Conservation (phyloP, 2,329 filamentous ascomycete species). For the Beauveria medogensis region DNA sequence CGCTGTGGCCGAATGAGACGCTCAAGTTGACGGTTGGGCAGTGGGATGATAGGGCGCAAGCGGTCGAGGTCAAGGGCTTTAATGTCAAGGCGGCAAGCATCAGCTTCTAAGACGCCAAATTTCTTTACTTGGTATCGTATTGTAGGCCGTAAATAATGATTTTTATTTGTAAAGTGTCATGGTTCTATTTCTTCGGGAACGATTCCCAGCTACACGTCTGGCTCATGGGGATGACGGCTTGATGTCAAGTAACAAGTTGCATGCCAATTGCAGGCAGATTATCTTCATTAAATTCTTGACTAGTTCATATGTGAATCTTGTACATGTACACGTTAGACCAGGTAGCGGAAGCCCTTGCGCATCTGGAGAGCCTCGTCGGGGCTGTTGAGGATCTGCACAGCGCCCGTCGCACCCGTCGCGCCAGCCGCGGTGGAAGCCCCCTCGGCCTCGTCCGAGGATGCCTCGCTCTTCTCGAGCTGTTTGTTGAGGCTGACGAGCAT, state of each 20-base stretch:
- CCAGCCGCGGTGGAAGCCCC: conserved; percentile 12
- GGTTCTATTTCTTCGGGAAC: no score
- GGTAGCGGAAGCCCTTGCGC: conserved; percentile 40
- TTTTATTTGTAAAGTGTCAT: no score
- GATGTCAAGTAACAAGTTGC: no score
- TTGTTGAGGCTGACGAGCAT: conserved; percentile 40
- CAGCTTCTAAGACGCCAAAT: neutral
- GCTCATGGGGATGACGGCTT: no score
- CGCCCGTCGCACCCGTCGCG: conserved; percentile 32
- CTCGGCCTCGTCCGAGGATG: conserved; percentile 23
- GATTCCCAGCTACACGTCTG: no score
- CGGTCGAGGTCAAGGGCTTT: conserved; percentile 12
- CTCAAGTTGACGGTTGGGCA: conserved; percentile 20
- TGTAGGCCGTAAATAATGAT: no score
- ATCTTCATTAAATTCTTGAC: no score
- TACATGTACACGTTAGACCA: conserved; percentile 15
- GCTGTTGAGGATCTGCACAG: conserved; percentile 30
- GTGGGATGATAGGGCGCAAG: conserved; percentile 11
- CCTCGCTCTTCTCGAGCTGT: conserved; percentile 37
- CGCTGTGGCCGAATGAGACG: conserved; percentile 49
- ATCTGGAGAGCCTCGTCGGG: conserved; percentile 37
- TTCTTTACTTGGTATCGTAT: no score
- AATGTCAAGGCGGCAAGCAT: conserved; percentile 9
- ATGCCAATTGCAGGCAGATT: no score
- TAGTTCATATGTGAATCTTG: neutral